Conservation (phyloP, 768 basidiomycete species). For the Leccinum fibrillosum region DNA sequence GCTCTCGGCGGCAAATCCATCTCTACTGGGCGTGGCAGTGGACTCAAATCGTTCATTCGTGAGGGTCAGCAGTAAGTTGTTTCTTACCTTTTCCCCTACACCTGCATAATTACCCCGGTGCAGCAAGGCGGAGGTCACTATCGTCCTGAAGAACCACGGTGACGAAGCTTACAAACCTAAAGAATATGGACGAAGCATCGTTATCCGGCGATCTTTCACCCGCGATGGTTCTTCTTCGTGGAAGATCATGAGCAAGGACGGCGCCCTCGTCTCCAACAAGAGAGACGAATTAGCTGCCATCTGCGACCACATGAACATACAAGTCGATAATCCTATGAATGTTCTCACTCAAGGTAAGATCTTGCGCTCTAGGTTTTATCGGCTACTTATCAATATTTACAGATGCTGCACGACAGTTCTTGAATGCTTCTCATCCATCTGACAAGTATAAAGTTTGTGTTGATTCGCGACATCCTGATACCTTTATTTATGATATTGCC, state of each 20-base stretch:
- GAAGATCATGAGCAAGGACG: conserved; percentile 76
- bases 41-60: conserved; percentile 81
- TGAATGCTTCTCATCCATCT: conserved; percentile 72
- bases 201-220: conserved; percentile 77
- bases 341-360: conserved; percentile 78
- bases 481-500: conserved; percentile 2
- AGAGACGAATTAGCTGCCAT: conserved; percentile 85
- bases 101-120: conserved; percentile 35
- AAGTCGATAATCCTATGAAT: conserved; percentile 95
- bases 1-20: conserved; percentile 91
- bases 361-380: background rate
- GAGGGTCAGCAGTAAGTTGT: conserved; percentile 70
- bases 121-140: conserved; percentile 61
- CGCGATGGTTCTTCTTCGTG: conserved; percentile 74
- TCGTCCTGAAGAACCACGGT: conserved; percentile 86
- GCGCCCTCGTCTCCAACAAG: conserved; percentile 66
- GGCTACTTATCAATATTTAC: background rate
- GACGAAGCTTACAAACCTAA: conserved; percentile 83
- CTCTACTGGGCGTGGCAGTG: conserved; percentile 86
- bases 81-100: background rate
- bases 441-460: conserved; percentile 84
- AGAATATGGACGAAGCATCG: conserved; percentile 83
- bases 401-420: conserved; percentile 60
- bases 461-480: too few species aligned
- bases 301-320: conserved; percentile 94